Percentiles rank a stretch among this genome's conserved stretches.
These are phyloP conservation scores for Hypoxylon intermedium DNA, from an alignment of 495 filamentous ascomycete species.

Conservation along the genomic window DNA sequence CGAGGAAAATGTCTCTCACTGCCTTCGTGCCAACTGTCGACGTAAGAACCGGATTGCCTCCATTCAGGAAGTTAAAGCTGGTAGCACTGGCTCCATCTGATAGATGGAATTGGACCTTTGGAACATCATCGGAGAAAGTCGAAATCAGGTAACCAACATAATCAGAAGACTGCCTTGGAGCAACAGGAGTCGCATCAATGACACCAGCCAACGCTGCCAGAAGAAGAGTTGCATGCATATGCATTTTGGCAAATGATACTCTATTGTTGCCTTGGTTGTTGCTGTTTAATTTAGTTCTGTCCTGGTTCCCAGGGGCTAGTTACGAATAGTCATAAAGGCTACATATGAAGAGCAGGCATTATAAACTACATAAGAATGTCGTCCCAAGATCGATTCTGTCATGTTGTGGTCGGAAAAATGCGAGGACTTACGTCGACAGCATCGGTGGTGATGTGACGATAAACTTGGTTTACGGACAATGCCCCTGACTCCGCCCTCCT, in stretches of 20 bases:
- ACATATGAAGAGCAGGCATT: not conserved
- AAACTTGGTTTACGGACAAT: constrained; percentile 14
- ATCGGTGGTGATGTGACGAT: constrained; percentile 23
- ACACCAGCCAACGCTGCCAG: constrained; percentile 6
- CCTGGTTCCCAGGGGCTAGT: not conserved
- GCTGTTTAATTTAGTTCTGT: not conserved
- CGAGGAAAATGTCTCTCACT: constrained; percentile 46
- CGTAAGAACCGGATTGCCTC: constrained; percentile 43
- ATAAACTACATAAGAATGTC: too few relatives aligned
- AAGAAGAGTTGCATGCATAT: not conserved
- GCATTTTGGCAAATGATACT: constrained; percentile 6
- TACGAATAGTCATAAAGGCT: not conserved
- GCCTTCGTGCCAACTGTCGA: constrained; percentile 46
- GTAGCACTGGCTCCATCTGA: constrained; percentile 44
- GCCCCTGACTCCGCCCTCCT: constrained; percentile 4
- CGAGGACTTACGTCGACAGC: constrained; percentile 3
- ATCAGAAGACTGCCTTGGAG: constrained; percentile 17
- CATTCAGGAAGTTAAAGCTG: constrained; percentile 44
- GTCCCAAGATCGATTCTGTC: not conserved
- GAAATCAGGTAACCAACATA: constrained; percentile 48
- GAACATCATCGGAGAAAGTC: constrained; percentile 46
- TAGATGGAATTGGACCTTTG: constrained; percentile 48
- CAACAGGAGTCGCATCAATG: constrained; percentile 10
- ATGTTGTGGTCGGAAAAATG: constrained; percentile 19
- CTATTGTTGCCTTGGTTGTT: not conserved